phyloP scores from a whole-genome alignment of 768 basidiomycete species.

The Baorangia bicolor region DNA sequence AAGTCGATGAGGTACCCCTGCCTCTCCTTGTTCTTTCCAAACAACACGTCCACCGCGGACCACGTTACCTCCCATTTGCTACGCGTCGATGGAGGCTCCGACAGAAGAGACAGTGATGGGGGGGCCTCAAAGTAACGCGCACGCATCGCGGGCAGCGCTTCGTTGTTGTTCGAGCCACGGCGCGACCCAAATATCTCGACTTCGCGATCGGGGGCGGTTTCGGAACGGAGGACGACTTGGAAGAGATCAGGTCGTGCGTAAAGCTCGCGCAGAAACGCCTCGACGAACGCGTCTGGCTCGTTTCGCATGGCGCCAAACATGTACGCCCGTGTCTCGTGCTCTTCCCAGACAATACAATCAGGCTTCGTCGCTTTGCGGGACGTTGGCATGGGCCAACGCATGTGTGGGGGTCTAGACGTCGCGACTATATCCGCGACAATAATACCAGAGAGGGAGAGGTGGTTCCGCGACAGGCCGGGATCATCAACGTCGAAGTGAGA shows the following conservation, averaged over 20 bases:
- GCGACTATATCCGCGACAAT: conserved; percentile 22
- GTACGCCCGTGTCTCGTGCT: conserved; percentile 22
- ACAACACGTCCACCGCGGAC: conserved; percentile 23
- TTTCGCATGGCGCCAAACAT: conserved; percentile 34
- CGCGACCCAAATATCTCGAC: conserved; percentile 29
- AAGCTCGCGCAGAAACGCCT: conserved; percentile 30
- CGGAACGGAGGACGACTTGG: conserved; percentile 29
- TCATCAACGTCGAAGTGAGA: background rate
- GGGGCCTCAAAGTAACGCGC: conserved; percentile 23
- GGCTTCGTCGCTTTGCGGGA: conserved; percentile 5
- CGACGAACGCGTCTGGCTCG: conserved; percentile 26
- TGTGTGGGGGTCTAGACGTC: background rate
- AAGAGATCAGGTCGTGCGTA: conserved; percentile 32
- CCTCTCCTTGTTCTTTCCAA: conserved; percentile 5
- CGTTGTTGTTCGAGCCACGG: conserved; percentile 1
- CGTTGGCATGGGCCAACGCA: conserved; percentile 6
- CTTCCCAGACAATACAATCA: conserved; percentile 25
- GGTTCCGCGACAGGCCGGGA: conserved; percentile 10
- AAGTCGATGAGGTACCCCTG: conserved; percentile 10
- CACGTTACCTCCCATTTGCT: conserved; percentile 11
- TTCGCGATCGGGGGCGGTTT: conserved; percentile 23
- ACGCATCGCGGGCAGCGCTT: conserved; percentile 12
- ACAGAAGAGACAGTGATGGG: background rate
- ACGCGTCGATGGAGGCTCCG: background rate
- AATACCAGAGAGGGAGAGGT: conserved; percentile 23